phyloP scores from a whole-genome alignment of 768 basidiomycete genomes.

The Hygrophorus pudorinus region DNA sequence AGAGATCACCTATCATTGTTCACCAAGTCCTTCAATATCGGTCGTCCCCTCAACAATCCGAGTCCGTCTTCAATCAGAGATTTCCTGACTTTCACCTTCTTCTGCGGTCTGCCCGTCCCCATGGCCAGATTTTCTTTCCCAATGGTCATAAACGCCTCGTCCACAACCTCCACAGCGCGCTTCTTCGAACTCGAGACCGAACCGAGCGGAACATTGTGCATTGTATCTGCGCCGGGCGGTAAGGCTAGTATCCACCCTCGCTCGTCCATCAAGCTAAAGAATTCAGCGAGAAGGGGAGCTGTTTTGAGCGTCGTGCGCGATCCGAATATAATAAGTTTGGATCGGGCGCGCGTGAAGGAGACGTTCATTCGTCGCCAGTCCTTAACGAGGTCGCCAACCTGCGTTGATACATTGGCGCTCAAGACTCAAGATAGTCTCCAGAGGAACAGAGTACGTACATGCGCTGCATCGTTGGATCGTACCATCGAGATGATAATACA shows the following conservation, averaged over 20 bases:
- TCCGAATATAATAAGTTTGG: conserved; percentile 87
- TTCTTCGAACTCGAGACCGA: conserved; percentile 14
- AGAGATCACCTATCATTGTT: conserved; percentile 1
- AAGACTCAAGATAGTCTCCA: not conserved
- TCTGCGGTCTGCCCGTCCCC: conserved; percentile 19
- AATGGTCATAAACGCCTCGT: conserved; percentile 3
- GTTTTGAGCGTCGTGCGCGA: conserved; percentile 66
- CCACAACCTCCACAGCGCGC: conserved; percentile 18
- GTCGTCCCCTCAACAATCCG: conserved; percentile 44
- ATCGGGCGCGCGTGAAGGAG: conserved; percentile 85
- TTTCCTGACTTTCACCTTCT: conserved; percentile 25
- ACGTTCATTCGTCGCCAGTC: conserved; percentile 98
- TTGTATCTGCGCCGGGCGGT: conserved; percentile 38
- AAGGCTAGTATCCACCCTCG: conserved; percentile 64
- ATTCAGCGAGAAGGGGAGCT: conserved; percentile 55
- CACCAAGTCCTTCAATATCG: conserved; percentile 47
- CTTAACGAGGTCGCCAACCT: conserved; percentile 89
- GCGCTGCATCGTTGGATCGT: conserved; percentile 68
- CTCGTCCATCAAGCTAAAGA: conserved; percentile 68
- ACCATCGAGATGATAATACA: conserved; percentile 92
- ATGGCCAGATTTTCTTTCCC: conserved; percentile 9
- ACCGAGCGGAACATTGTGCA: conserved; percentile 29
- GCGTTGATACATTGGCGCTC: not conserved
- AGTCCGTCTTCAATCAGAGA: conserved; percentile 28
- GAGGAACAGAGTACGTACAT: conserved; percentile 39